A percentile compares a stretch with the other conserved stretches of the same genome.
These are phyloP conservation scores for Entrophospora sp. DNA, from an alignment of 192 early-diverging fungal species.

Conservation along the genomic window DNA sequence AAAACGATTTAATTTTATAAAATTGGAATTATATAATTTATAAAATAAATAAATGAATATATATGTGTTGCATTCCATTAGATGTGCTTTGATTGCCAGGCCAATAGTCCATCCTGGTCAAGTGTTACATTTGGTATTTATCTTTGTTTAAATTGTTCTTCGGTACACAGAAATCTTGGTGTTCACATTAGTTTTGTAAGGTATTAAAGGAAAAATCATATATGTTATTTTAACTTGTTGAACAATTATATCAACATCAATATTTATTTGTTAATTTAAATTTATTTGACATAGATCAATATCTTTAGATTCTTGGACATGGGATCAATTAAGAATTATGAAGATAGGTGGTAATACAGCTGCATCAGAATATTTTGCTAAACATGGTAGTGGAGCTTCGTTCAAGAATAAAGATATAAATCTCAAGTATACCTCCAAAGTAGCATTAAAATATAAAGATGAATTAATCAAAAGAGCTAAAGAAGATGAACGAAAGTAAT, in stretches of 20 bases:
- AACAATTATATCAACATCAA: no score
- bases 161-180: conserved; percentile 92
- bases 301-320: conserved; percentile 81
- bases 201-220: conserved; percentile 32
- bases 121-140: conserved; percentile 91
- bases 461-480: conserved; percentile 57
- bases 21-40: background rate
- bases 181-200: conserved; percentile 97
- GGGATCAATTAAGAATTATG: conserved; percentile 85
- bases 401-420: conserved; percentile 61
- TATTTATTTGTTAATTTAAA: no score
- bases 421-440: conserved; percentile 68
- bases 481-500: conserved; percentile 51
- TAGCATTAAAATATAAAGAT: conserved; percentile 76
- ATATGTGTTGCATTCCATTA: conserved; percentile 20
- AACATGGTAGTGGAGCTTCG: conserved; percentile 43
- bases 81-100: conserved; percentile 91
- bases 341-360: conserved; percentile 84
- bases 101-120: conserved; percentile 94
- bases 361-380: conserved; percentile 74
- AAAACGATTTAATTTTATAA: no score
- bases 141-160: conserved; percentile 92
- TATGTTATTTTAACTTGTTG: no score
- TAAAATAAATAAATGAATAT: background rate
- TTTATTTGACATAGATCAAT: conserved; percentile 75